Evolutionary conservation across 192 early-diverging fungal species (phyloP).

Genomic region (Coemansia sp.): DNA sequence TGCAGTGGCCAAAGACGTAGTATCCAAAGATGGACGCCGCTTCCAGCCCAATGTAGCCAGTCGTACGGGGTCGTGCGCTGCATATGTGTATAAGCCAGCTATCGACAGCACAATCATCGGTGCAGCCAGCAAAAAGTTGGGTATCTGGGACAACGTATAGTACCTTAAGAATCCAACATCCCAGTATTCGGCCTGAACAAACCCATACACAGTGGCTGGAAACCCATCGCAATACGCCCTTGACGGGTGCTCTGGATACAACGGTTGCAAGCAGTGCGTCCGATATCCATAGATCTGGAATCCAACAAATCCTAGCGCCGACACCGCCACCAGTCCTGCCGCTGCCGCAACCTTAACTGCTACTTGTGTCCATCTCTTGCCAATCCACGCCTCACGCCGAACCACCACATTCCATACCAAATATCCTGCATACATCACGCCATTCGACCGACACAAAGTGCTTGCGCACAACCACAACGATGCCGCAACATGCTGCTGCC

Average conservation of each 20-base stretch:
- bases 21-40: too few species aligned
- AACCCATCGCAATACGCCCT: slow-evolving; percentile 64
- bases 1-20: not conserved
- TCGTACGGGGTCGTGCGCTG: slow-evolving; percentile 52
- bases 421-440: slow-evolving; percentile 77
- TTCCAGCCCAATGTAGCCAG: too few species aligned
- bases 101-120: slow-evolving; percentile 66
- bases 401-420: slow-evolving; percentile 70
- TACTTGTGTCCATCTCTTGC: not conserved
- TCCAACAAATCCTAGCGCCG: slow-evolving; percentile 57
- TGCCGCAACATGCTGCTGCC: slow-evolving; percentile 57
- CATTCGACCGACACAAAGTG: slow-evolving; percentile 74
- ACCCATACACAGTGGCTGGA: slow-evolving; percentile 72
- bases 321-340: slow-evolving; percentile 47
- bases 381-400: slow-evolving; percentile 7
- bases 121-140: slow-evolving; percentile 83
- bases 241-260: slow-evolving; percentile 24
- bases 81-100: slow-evolving; percentile 62
- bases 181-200: slow-evolving; percentile 88
- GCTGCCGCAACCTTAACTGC: slow-evolving; percentile 14
- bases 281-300: slow-evolving; percentile 67
- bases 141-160: slow-evolving; percentile 79
- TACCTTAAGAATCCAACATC: slow-evolving; percentile 84
- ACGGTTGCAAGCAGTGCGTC: slow-evolving; percentile 58
- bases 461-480: slow-evolving; percentile 65